Evolutionary conservation across 345 rosid genomes (phyloP).

Genomic region (Schrenkiella parvula): DNA sequence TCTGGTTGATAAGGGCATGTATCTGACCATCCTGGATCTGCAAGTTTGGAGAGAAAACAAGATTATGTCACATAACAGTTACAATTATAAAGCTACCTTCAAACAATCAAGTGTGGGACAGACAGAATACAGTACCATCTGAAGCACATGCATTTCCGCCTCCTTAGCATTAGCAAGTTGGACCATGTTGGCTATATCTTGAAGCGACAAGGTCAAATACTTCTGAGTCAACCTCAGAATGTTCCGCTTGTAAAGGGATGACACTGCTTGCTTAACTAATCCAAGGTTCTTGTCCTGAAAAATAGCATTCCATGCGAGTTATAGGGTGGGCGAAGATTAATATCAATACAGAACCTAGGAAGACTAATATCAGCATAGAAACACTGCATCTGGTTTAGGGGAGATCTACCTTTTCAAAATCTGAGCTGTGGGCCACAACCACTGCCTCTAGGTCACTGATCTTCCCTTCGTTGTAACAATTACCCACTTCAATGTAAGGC

Average conservation of each 20-base stretch:
- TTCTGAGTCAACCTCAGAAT: conserved; percentile 94
- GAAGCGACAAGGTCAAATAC: conserved; percentile 90
- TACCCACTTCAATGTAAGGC: conserved; percentile 72
- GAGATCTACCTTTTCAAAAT: conserved; percentile 63
- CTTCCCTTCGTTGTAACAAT: conserved; percentile 59
- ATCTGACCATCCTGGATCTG: conserved; percentile 98
- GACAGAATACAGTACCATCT: conserved; percentile 55
- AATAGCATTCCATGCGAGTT: conserved; percentile 20
- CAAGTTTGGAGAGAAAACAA: conserved; percentile 6
- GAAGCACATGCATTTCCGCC: conserved; percentile 98
- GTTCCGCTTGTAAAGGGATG: conserved; percentile 92
- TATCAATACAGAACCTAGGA: conserved; percentile 1
- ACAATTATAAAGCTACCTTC: neutral
- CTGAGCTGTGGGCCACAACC: conserved; percentile 49
- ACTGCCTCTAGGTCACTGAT: conserved; percentile 52
- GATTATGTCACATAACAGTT: neutral
- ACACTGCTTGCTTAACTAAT: conserved; percentile 82
- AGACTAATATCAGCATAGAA: neutral
- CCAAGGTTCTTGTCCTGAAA: conserved; percentile 93
- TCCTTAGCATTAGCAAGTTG: conserved; percentile 73
- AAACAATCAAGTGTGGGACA: conserved; percentile 2
- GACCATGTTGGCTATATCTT: conserved; percentile 89
- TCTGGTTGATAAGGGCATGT: conserved; percentile 94
- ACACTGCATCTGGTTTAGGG: neutral
- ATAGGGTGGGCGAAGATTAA: conserved; percentile 3